These are phyloP conservation scores for Pyronema omphalodes DNA, from an alignment of 495 filamentous ascomycete species.

Conservation along the genomic window DNA sequence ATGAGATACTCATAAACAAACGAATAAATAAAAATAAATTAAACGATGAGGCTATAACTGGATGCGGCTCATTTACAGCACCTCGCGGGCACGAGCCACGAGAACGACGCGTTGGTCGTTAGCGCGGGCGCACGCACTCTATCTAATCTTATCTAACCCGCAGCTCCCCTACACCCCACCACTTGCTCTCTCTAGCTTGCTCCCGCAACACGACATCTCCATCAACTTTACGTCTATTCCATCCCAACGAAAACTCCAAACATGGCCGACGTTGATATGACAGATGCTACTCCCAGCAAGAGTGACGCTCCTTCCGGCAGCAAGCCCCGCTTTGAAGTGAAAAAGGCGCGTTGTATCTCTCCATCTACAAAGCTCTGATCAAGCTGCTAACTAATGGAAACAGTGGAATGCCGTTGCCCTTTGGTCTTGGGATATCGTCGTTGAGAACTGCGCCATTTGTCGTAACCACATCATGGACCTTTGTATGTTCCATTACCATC, in stretches of 20 bases:
- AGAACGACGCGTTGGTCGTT: too few relatives aligned
- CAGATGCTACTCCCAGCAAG: conserved; percentile 46
- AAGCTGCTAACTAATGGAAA: conserved; percentile 14
- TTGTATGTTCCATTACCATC: conserved; percentile 32
- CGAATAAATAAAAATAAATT: too few relatives aligned
- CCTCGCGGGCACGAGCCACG: too few relatives aligned
- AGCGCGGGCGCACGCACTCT: too few relatives aligned
- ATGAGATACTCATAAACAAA: too few relatives aligned
- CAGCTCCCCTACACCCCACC: too few relatives aligned
- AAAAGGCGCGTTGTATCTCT: conserved; percentile 49
- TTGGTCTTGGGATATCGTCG: conserved; percentile 99
- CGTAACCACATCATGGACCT: conserved; percentile 99
- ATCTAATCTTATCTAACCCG: too few relatives aligned
- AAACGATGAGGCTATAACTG: too few relatives aligned
- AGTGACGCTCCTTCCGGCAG: conserved; percentile 40
- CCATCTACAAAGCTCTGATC: neutral
- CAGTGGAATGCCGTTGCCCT: conserved; percentile 99
- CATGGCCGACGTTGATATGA: conserved; percentile 98
- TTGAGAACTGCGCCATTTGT: conserved; percentile 99
- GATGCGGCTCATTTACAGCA: too few relatives aligned
- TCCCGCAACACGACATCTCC: neutral
- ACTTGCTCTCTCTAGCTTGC: neutral
- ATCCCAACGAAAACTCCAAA: conserved; percentile 11
- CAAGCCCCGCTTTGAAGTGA: conserved; percentile 94
- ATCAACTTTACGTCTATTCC: neutral